phyloP scores from a whole-genome alignment of 2,329 filamentous ascomycete species.

The Colletotrichum sidae region DNA sequence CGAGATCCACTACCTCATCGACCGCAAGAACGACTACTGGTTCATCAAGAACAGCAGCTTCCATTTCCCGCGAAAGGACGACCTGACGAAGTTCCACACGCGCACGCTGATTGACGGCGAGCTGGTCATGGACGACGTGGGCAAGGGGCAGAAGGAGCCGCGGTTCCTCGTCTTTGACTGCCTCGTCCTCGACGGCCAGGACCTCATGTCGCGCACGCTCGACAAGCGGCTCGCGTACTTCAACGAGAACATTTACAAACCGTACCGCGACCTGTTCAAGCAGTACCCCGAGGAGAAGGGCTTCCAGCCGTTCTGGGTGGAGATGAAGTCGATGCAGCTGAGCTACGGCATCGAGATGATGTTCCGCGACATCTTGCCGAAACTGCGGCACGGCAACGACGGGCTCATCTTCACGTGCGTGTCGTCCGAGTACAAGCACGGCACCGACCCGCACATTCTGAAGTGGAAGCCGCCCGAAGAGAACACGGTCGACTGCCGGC shows the following conservation, averaged over 20 bases:
- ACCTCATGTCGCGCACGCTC: conserved; percentile 81
- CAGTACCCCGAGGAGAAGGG: conserved; percentile 76
- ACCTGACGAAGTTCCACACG: conserved; percentile 77
- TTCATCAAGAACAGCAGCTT: conserved; percentile 76
- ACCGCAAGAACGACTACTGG: conserved; percentile 98
- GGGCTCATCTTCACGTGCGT: conserved; percentile 98
- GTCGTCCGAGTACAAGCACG: conserved; percentile 85
- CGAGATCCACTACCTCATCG: conserved; percentile 91
- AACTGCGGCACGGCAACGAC: conserved; percentile 91
- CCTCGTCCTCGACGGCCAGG: conserved; percentile 81
- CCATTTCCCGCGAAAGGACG: conserved; percentile 81
- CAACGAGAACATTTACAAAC: conserved; percentile 78
- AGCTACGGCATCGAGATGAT: conserved; percentile 92
- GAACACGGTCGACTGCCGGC: conserved; percentile 93
- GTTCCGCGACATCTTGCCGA: conserved; percentile 87
- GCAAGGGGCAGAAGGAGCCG: conserved; percentile 75
- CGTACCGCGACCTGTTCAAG: conserved; percentile 72
- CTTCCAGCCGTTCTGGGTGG: conserved; percentile 82
- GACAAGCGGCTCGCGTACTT: conserved; percentile 93
- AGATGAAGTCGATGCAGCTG: conserved; percentile 90
- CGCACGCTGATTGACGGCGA: conserved; percentile 92
- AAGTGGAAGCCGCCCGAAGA: conserved; percentile 98
- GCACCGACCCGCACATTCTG: conserved; percentile 92
- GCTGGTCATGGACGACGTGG: conserved; percentile 84
- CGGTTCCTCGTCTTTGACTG: conserved; percentile 96